Evolutionary conservation across 176 grass and related monocot genomes (phyloP).

Genomic region (Avena eriantha): DNA sequence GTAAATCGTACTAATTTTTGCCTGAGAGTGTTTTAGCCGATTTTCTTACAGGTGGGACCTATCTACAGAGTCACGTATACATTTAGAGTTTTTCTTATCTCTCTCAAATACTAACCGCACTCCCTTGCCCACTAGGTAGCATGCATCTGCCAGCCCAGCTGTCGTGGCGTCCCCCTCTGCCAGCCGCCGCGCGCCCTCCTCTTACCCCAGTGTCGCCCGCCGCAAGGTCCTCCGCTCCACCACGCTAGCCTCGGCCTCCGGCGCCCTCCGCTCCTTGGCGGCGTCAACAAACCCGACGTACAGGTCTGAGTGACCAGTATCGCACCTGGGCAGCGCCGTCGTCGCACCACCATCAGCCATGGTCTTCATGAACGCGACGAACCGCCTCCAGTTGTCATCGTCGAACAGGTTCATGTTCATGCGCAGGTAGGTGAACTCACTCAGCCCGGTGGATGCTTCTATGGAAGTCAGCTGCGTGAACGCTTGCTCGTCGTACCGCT

Average conservation of each 20-base stretch:
- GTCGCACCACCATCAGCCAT: constrained; percentile 66
- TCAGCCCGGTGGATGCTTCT: constrained; percentile 46
- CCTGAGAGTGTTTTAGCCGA: too few species aligned
- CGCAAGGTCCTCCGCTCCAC: too few species aligned
- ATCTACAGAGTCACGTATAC: too few species aligned
- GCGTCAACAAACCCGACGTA: constrained; percentile 75
- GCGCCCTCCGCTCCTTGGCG: constrained; percentile 42
- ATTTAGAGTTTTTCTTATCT: too few species aligned
- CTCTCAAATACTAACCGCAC: too few species aligned
- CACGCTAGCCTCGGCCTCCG: constrained; percentile 45
- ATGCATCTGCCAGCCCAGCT: too few species aligned
- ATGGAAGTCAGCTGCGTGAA: constrained; percentile 69
- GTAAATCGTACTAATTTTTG: too few species aligned
- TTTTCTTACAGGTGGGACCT: too few species aligned
- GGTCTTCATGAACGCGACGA: constrained; percentile 80
- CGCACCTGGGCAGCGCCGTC: constrained; percentile 56
- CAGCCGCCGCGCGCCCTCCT: too few species aligned
- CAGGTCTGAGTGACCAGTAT: constrained; percentile 78
- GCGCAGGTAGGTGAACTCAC: constrained; percentile 88
- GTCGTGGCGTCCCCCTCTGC: too few species aligned
- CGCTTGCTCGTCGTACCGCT: constrained; percentile 85
- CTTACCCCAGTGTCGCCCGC: too few species aligned
- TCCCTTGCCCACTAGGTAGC: too few species aligned
- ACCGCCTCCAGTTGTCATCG: constrained; percentile 77
- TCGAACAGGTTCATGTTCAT: constrained; percentile 91